These are phyloP conservation scores for Stephania japonica DNA, from an alignment of 164 flowering plant species.

Conservation along the genomic window DNA sequence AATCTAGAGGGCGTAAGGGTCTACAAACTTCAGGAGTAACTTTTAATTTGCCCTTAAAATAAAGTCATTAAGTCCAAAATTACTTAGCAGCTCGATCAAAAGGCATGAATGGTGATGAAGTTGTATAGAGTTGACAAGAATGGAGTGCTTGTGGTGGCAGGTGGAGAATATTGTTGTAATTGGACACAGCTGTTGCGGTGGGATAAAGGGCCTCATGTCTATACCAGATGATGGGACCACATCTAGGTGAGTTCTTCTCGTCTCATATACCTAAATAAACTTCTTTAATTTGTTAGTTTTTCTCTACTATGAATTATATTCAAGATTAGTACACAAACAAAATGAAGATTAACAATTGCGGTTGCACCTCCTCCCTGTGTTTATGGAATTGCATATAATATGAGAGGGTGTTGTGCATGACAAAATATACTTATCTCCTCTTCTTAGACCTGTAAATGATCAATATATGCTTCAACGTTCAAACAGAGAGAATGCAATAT, in stretches of 20 bases:
- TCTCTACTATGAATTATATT: neutral
- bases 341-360: too few species aligned
- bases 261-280: neutral
- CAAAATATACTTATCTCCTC: too few species aligned
- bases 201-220: slow-evolving; percentile 92
- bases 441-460: neutral
- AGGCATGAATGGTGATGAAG: neutral
- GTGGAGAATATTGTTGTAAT: slow-evolving; percentile 86
- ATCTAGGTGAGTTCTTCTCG: slow-evolving; percentile 39
- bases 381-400: too few species aligned
- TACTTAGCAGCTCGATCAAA: neutral
- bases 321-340: too few species aligned
- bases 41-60: too few species aligned
- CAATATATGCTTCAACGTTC: neutral
- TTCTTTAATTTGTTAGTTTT: neutral
- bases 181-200: slow-evolving; percentile 94
- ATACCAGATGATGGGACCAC: slow-evolving; percentile 68
- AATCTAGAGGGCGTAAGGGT: too few species aligned
- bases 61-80: too few species aligned
- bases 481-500: neutral
- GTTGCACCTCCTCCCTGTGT: too few species aligned
- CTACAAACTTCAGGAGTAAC: too few species aligned
- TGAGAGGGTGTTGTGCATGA: too few species aligned
- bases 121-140: neutral
- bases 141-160: slow-evolving; percentile 23